Conservation (phyloP, 352 stramenopile genomes). For the Globisporangium okanoganense region DNA sequence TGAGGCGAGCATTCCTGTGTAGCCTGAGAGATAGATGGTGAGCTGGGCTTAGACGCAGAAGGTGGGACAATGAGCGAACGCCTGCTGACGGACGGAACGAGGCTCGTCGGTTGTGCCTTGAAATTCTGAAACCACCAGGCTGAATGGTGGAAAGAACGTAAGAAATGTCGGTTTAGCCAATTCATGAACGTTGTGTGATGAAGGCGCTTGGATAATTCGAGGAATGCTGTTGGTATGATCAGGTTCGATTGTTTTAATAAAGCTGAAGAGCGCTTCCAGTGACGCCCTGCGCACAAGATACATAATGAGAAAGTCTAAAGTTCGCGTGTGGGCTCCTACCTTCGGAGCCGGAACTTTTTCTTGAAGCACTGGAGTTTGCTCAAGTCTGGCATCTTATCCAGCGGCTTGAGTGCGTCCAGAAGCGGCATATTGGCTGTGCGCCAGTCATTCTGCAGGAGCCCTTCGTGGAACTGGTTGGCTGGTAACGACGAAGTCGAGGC, state of each 20-base stretch:
- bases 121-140: neutral
- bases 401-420: slow-evolving; percentile 32
- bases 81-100: too few species aligned
- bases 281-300: neutral
- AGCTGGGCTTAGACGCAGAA: too few species aligned
- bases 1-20: neutral
- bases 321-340: neutral
- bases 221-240: neutral
- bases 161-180: neutral
- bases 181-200: neutral
- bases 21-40: neutral
- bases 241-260: neutral
- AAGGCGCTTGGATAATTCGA: neutral
- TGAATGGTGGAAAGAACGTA: neutral
- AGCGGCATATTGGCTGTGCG: slow-evolving; percentile 46
- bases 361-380: slow-evolving; percentile 50
- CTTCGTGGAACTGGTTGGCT: slow-evolving; percentile 40
- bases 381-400: slow-evolving; percentile 52
- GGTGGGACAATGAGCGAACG: too few species aligned
- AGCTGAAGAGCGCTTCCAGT: slow-evolving; percentile 4
- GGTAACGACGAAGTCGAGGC: neutral
- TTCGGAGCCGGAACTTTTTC: slow-evolving; percentile 7
- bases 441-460: slow-evolving; percentile 52
- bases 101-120: neutral
- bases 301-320: neutral